phyloP scores from a whole-genome alignment of 2,329 filamentous ascomycete genomes.

The Stagonosporopsis chrysanthemi region DNA sequence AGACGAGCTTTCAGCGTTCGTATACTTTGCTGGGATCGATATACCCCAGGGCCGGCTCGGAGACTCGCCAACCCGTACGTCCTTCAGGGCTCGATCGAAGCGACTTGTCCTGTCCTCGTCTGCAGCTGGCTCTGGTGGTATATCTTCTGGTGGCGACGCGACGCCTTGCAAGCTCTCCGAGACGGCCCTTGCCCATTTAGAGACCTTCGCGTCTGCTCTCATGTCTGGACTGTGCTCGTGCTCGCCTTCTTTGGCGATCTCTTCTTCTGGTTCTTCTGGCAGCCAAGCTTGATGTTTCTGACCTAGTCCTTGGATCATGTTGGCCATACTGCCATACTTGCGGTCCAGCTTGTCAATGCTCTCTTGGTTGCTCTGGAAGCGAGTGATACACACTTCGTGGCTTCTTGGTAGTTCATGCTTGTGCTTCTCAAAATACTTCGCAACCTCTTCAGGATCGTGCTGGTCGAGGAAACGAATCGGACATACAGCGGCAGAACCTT shows the following conservation, averaged over 20 bases:
- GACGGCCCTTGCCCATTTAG: constrained; percentile 85
- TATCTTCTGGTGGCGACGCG: constrained; percentile 48
- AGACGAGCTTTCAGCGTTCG: constrained; percentile 48
- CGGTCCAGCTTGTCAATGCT: constrained; percentile 88
- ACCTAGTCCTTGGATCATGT: constrained; percentile 91
- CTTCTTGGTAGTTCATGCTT: constrained; percentile 94
- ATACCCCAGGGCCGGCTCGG: constrained; percentile 95
- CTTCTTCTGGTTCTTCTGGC: constrained; percentile 62
- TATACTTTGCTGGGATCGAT: constrained; percentile 69
- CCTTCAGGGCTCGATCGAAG: constrained; percentile 85
- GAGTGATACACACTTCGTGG: constrained; percentile 88
- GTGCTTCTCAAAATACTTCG: constrained; percentile 91
- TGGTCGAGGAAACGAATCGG: constrained; percentile 93
- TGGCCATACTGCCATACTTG: constrained; percentile 91
- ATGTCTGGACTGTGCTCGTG: constrained; percentile 54
- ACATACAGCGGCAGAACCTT: constrained; percentile 69
- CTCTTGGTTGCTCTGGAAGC: constrained; percentile 86
- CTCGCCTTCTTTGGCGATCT: constrained; percentile 57
- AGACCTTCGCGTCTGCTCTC: constrained; percentile 73
- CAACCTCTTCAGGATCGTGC: constrained; percentile 91
- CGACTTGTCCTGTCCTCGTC: constrained; percentile 72
- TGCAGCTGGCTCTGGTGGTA: constrained; percentile 46
- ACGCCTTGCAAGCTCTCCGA: constrained; percentile 61
- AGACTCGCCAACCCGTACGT: constrained; percentile 91
- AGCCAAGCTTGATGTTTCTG: constrained; percentile 88